phyloP scores from a whole-genome alignment of 2,329 filamentous ascomycete genomes.

The Leptographium flavum region DNA sequence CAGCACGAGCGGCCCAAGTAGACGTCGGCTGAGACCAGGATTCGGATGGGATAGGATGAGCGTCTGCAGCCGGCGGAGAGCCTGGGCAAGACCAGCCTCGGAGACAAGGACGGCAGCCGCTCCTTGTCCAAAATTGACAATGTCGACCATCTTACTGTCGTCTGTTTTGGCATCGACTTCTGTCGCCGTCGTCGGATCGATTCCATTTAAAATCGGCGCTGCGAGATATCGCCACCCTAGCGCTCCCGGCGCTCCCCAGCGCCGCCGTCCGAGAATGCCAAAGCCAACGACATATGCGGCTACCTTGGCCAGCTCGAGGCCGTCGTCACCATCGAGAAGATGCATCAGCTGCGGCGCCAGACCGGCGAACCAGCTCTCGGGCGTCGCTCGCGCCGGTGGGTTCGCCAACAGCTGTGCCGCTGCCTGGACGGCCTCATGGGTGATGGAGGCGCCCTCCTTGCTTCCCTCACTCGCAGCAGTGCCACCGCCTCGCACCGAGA shows the following conservation, averaged over 20 bases:
- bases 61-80: conserved; percentile 39
- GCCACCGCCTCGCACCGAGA: conserved; percentile 40
- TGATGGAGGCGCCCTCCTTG: conserved; percentile 49
- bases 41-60: conserved; percentile 52
- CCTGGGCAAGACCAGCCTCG: conserved; percentile 30
- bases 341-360: conserved; percentile 46
- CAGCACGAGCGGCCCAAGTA: conserved; percentile 42
- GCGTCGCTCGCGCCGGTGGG: conserved; percentile 37
- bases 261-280: conserved; percentile 50
- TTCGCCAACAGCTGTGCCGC: conserved; percentile 47
- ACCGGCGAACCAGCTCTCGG: conserved; percentile 44
- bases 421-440: conserved; percentile 52
- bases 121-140: conserved; percentile 30
- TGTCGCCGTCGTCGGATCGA: conserved; percentile 28
- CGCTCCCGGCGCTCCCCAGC: conserved; percentile 45
- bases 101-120: conserved; percentile 26
- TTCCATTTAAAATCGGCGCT: conserved; percentile 36
- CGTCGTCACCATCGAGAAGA: conserved; percentile 47
- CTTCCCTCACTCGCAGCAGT: no score
- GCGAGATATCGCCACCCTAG: conserved; percentile 50
- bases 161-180: conserved; percentile 6
- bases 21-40: conserved; percentile 46
- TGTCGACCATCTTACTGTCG: conserved; percentile 27
- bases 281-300: conserved; percentile 50
- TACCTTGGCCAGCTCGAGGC: conserved; percentile 41